Percentiles rank a stretch among this genome's conserved stretches.
phyloP scores from a whole-genome alignment of 1,284 basidiomycete species.

The Coniferiporia weirii region DNA sequence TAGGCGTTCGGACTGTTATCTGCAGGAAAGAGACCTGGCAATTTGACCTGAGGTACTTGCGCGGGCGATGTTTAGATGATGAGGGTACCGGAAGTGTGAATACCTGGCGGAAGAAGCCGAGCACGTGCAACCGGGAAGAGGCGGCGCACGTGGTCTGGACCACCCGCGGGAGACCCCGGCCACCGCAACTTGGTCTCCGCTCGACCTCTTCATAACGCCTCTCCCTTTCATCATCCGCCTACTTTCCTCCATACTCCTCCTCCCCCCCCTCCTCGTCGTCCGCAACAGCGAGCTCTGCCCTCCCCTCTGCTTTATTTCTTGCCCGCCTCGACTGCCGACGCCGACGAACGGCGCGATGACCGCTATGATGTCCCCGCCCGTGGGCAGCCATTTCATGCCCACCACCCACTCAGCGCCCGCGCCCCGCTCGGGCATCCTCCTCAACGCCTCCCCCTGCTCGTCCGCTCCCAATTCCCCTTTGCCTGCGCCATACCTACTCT shows the following conservation, averaged over 20 bases:
- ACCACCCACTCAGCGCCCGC: neutral
- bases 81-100: no score
- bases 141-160: no score
- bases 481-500: constrained; percentile 3
- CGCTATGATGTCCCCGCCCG: constrained; percentile 10
- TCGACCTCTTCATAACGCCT: no score
- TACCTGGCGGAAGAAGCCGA: no score
- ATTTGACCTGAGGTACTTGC: no score
- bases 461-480: constrained; percentile 15
- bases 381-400: constrained; percentile 10
- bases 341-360: constrained; percentile 2
- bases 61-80: no score
- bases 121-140: no score
- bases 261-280: neutral
- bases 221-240: neutral
- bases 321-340: neutral
- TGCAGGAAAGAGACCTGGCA: no score
- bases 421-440: constrained; percentile 14
- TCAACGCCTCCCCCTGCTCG: constrained; percentile 16
- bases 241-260: neutral
- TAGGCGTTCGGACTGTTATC: no score
- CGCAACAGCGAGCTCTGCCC: neutral
- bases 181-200: no score
- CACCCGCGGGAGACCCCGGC: no score
- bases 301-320: no score